These are phyloP conservation scores for Herpotrichia juniperi DNA, from an alignment of 2,329 filamentous ascomycete genomes.

Conservation along the genomic window DNA sequence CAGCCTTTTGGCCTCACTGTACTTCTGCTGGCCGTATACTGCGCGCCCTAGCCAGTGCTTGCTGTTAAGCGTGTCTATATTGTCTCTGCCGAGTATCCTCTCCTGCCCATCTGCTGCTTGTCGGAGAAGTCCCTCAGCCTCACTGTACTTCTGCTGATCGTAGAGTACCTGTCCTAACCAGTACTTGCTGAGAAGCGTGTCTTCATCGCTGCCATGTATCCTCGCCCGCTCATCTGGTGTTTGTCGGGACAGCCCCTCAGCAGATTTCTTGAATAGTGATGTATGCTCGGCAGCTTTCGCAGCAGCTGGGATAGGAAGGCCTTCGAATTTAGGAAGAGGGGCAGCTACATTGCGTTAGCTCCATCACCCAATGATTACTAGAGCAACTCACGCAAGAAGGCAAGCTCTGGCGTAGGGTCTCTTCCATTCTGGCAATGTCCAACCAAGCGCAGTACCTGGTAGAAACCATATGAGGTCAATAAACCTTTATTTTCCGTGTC, in stretches of 20 bases:
- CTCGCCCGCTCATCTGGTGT: not conserved
- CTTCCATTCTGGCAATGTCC: conserved; percentile 91
- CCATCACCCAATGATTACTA: conserved; percentile 12
- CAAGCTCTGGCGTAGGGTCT: conserved; percentile 79
- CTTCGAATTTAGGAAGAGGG: conserved; percentile 92
- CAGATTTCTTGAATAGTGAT: conserved; percentile 85
- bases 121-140: not conserved
- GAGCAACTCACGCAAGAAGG: conserved; percentile 71
- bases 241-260: not conserved
- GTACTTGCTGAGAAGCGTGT: not conserved
- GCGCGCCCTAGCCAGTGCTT: too few relatives aligned
- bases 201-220: not conserved
- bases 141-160: conserved; percentile 1
- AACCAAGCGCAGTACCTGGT: conserved; percentile 89
- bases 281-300: conserved; percentile 92
- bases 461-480: conserved; percentile 89
- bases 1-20: not conserved
- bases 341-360: conserved; percentile 61
- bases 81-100: conserved; percentile 1
- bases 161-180: too few relatives aligned
- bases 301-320: conserved; percentile 63
- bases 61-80: conserved; percentile 4
- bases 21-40: conserved; percentile 4
- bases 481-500: conserved; percentile 96
- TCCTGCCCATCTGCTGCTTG: conserved; percentile 1